These are phyloP conservation scores for Ceratocystis destructans DNA, from an alignment of 2,329 filamentous ascomycete species.

Conservation along the genomic window DNA sequence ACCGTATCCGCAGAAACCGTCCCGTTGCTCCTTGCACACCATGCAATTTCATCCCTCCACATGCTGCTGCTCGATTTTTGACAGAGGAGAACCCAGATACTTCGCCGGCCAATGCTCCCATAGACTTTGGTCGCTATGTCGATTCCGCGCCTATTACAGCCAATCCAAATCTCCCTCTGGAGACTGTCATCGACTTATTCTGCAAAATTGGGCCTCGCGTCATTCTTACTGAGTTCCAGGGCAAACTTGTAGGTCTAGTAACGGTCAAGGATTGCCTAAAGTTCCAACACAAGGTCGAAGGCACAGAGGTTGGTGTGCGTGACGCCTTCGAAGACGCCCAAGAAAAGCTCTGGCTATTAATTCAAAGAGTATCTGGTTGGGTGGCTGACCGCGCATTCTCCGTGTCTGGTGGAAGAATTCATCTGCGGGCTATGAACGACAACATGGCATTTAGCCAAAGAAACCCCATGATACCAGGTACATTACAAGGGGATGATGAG, in stretches of 20 bases:
- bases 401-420: slow-evolving; percentile 43
- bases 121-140: slow-evolving; percentile 79
- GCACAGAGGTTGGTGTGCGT: slow-evolving; percentile 52
- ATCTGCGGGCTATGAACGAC: slow-evolving; percentile 35
- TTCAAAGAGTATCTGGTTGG: slow-evolving; percentile 44
- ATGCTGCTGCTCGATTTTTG: background rate
- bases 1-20: slow-evolving; percentile 60
- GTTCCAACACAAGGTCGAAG: slow-evolving; percentile 94
- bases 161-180: slow-evolving; percentile 78
- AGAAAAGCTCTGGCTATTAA: slow-evolving; percentile 49
- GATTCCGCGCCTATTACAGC: slow-evolving; percentile 82
- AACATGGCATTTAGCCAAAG: background rate
- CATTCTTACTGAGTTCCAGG: slow-evolving; percentile 82
- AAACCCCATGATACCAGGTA: background rate
- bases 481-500: slow-evolving; percentile 27
- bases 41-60: slow-evolving; percentile 50
- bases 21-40: slow-evolving; percentile 51
- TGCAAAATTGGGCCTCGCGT: slow-evolving; percentile 93
- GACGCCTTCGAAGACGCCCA: slow-evolving; percentile 40
- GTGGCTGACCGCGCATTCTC: slow-evolving; percentile 41
- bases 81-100: background rate
- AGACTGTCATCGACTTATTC: slow-evolving; percentile 97
- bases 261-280: slow-evolving; percentile 96
- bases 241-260: slow-evolving; percentile 68
- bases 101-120: slow-evolving; percentile 37